These are phyloP conservation scores for Schizonepeta tenuifolia DNA, from an alignment of 257 asterid genomes.

Conservation along the genomic window DNA sequence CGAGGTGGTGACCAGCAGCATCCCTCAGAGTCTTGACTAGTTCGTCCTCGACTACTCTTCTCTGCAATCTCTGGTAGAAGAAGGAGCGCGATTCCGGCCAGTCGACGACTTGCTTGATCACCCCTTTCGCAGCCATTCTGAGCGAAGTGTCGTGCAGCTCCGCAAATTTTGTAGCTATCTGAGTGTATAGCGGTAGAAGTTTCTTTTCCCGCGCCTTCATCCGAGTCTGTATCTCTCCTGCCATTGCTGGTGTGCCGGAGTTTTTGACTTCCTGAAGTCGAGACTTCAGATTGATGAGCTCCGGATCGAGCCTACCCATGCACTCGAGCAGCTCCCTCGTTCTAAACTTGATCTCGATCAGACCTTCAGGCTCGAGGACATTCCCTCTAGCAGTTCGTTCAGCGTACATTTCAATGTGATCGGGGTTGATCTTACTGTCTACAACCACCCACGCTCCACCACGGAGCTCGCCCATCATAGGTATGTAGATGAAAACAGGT, in stretches of 20 bases:
- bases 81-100: conserved; percentile 77
- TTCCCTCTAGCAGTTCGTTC: conserved; percentile 89
- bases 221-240: conserved; percentile 51
- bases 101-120: conserved; percentile 72
- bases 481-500: conserved; percentile 91
- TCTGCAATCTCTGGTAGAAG: conserved; percentile 68
- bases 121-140: conserved; percentile 97
- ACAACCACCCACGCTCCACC: conserved; percentile 99
- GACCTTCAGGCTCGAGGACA: conserved; percentile 95
- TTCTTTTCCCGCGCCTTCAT: conserved; percentile 81
- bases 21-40: conserved; percentile 67
- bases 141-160: conserved; percentile 92
- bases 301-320: conserved; percentile 91
- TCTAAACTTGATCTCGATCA: conserved; percentile 89
- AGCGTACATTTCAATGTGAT: conserved; percentile 91
- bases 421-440: conserved; percentile 90
- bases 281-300: conserved; percentile 60
- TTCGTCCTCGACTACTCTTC: conserved; percentile 81
- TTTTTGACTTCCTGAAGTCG: conserved; percentile 57
- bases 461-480: conserved; percentile 95
- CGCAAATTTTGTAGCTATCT: conserved; percentile 91
- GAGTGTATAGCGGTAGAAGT: conserved; percentile 86
- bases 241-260: conserved; percentile 29
- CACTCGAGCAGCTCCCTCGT: conserved; percentile 77
- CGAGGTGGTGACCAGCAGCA: conserved; percentile 78